Evolutionary conservation across 2,329 filamentous ascomycete species (phyloP), one percentile per base, ranked within the genome.

Genomic region (Xylaria digitata): DNA sequence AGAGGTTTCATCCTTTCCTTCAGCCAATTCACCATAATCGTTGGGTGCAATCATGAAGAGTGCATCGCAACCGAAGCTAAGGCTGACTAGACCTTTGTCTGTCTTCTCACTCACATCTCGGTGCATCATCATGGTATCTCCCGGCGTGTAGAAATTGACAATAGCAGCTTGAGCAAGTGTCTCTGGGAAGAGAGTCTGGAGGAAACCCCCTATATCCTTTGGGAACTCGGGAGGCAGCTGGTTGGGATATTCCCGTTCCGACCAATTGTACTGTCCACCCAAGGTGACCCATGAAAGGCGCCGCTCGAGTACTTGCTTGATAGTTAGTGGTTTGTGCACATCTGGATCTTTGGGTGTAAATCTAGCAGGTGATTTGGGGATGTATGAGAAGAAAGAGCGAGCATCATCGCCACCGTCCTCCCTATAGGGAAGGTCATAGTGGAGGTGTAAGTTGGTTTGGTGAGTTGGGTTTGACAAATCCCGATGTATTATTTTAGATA

Each of bases 241-340:
- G 9, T 83, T 78, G 0, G 94, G 94, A 75, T 98, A 98, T 13
- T 87, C 82, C 71, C 97, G 94, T 63, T 88, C 87, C 0, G 94
- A 96, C 96, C 95, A 98, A 81, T 98, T 92, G 78, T 98, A 98
- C 78, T 98, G 96, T 0, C 94, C 95, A 56, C 96, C 96, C 2
- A 99, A 86, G 0, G 95, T 98, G 48, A 96, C 87, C 96, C 96
- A 99, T 72, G 95, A 93, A 26, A 98, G 86, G 68, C 92, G 94
- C 69, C 90, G 91, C 64, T 90, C 87, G 49, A 98, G 83, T 34
- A 95, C 87, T 74, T 90, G 89, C 55, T 86, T 83, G 60, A 92
- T 83, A 1, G 87, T 85, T 9, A 97, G 82, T 2, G 92, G 85
- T 67, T 90, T 92, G 80, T 97, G 94, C n/a, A 94, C 80, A 0